Evolutionary conservation across 208 protist species (phyloP).

Genomic region (Crithidia fasciculata): DNA sequence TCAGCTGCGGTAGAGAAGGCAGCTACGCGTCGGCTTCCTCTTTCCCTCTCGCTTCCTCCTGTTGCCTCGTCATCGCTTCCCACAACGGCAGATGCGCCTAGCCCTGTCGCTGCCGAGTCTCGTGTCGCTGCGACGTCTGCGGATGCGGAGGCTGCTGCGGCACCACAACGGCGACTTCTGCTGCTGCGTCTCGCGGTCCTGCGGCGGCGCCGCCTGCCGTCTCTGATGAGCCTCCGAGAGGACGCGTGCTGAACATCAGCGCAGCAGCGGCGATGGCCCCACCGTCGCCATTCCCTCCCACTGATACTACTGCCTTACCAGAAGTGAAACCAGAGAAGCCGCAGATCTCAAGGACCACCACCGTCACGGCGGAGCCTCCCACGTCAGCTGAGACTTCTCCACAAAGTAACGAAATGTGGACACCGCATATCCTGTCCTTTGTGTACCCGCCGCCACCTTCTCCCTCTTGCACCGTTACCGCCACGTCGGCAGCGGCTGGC

Average conservation of each 20-base stretch:
- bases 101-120: not conserved
- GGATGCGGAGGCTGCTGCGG: not conserved
- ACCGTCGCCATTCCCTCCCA: not conserved
- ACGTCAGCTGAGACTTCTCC: too few relatives aligned
- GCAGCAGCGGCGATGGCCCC: not conserved
- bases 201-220: not conserved
- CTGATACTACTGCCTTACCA: not conserved
- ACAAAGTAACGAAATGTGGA: not conserved
- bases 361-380: too few relatives aligned
- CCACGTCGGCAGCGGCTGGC: not conserved
- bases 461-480: not conserved
- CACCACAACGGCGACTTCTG: constrained; percentile 7
- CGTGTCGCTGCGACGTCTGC: not conserved
- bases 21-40: too few relatives aligned
- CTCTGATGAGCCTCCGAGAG: not conserved
- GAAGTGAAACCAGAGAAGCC: not conserved
- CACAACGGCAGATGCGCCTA: not conserved
- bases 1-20: not conserved
- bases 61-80: not conserved
- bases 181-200: not conserved
- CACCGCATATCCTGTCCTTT: constrained; percentile 3
- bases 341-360: not conserved
- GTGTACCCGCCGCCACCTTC: not conserved
- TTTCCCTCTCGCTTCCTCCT: too few relatives aligned
- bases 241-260: constrained; percentile 13